phyloP scores from a whole-genome alignment of 805 yeast genomes.

The Zygotorulaspora danielsina region DNA sequence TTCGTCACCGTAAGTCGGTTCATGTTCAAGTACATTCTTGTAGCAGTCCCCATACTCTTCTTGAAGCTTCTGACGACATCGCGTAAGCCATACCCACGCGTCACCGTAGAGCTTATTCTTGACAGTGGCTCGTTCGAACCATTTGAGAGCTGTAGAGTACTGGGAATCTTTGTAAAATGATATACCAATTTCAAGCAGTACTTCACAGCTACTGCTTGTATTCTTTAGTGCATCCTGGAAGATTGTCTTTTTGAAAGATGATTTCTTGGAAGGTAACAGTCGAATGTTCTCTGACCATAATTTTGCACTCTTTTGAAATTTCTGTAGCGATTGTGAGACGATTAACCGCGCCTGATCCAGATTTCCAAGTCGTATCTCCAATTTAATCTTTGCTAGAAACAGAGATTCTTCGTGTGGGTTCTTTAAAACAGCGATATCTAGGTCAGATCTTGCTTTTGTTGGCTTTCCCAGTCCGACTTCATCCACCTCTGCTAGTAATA shows the following conservation, averaged over 20 bases:
- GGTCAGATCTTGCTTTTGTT: constrained; percentile 62
- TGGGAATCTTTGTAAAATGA: constrained; percentile 66
- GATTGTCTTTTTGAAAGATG: constrained; percentile 51
- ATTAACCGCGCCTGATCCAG: constrained; percentile 49
- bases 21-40: constrained; percentile 39
- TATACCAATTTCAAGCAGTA: constrained; percentile 61
- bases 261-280: constrained; percentile 33
- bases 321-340: constrained; percentile 54
- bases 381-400: constrained; percentile 52
- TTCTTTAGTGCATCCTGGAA: constrained; percentile 67
- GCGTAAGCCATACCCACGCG: constrained; percentile 63
- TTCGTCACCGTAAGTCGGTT: constrained; percentile 56
- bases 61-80: constrained; percentile 38
- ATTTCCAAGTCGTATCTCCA: constrained; percentile 54
- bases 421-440: constrained; percentile 61
- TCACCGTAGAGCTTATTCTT: constrained; percentile 65
- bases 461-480: constrained; percentile 39
- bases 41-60: constrained; percentile 11
- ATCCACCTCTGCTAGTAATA: constrained; percentile 46
- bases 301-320: constrained; percentile 52
- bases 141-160: constrained; percentile 56
- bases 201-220: constrained; percentile 55
- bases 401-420: constrained; percentile 49
- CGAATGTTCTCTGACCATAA: constrained; percentile 64
- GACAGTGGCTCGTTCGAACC: constrained; percentile 69